Conservation (phyloP, 768 basidiomycete species). For the Russula emetica region DNA sequence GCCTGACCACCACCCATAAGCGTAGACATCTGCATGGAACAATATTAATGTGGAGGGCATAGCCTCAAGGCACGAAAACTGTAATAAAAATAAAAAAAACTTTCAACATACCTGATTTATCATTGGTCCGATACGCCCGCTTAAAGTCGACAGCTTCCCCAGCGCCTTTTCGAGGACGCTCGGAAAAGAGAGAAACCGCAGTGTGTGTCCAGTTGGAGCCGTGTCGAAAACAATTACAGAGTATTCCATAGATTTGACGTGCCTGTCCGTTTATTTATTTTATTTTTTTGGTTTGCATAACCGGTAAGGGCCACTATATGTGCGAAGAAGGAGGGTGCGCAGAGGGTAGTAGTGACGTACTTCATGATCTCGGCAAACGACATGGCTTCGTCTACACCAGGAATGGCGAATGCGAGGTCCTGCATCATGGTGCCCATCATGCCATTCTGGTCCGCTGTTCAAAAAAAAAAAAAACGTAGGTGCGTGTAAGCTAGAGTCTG, state of each 20-base stretch:
- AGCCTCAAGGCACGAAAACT: background rate
- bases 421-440: constrained; percentile 99
- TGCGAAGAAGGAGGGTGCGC: background rate
- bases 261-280: constrained; percentile 45
- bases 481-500: too few relatives aligned
- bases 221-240: constrained; percentile 99
- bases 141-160: constrained; percentile 89
- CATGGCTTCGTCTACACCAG: constrained; percentile 99
- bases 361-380: constrained; percentile 99
- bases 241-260: constrained; percentile 99
- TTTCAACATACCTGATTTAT: constrained; percentile 60
- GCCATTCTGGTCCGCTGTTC: constrained; percentile 73
- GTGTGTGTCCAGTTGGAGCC: constrained; percentile 96
- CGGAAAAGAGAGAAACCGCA: constrained; percentile 98
- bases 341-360: constrained; percentile 41
- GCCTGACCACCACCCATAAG: constrained; percentile 95
- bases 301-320: too few relatives aligned
- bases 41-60: too few relatives aligned
- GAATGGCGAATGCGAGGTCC: constrained; percentile 97
- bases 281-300: background rate
- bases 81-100: background rate
- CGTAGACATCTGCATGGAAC: constrained; percentile 67
- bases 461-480: background rate
- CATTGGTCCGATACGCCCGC: constrained; percentile 96
- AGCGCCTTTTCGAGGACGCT: constrained; percentile 96